A percentile compares a stretch with the other conserved stretches of the same genome.
Conservation (phyloP, 768 basidiomycete species). For the Pisolithus orientalis region DNA sequence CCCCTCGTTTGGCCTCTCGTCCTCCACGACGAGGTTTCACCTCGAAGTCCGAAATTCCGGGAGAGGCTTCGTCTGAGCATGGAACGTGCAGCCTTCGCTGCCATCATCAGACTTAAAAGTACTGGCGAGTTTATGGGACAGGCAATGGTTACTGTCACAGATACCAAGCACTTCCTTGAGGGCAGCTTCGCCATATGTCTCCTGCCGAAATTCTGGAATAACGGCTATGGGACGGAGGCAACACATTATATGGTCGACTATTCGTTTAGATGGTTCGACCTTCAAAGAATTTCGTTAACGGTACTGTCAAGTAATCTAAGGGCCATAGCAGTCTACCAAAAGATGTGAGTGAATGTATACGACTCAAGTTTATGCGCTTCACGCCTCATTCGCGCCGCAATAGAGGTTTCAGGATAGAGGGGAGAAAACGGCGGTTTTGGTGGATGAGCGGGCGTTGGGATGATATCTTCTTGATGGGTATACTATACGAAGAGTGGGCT, state of each 20-base stretch:
- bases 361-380: background rate
- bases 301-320: conserved; percentile 34
- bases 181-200: conserved; percentile 29
- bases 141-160: conserved; percentile 19
- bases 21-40: conserved; percentile 9
- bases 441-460: conserved; percentile 34
- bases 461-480: conserved; percentile 33
- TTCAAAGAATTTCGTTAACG: conserved; percentile 36
- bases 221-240: conserved; percentile 38
- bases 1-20: conserved; percentile 20
- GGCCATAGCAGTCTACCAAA: conserved; percentile 35
- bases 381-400: background rate
- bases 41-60: conserved; percentile 12
- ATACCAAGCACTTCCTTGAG: conserved; percentile 22
- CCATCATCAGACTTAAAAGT: conserved; percentile 23
- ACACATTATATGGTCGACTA: conserved; percentile 36
- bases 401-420: conserved; percentile 38
- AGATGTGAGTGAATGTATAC: conserved; percentile 29
- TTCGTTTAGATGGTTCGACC: conserved; percentile 32
- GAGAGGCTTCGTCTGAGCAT: conserved; percentile 16
- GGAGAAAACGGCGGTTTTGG: conserved; percentile 28
- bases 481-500: conserved; percentile 36
- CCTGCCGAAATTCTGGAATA: conserved; percentile 27
- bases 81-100: conserved; percentile 21
- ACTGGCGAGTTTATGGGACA: conserved; percentile 29